Evolutionary conservation across 1,284 basidiomycete species (phyloP).

Genomic region (Volvariella volvacea): DNA sequence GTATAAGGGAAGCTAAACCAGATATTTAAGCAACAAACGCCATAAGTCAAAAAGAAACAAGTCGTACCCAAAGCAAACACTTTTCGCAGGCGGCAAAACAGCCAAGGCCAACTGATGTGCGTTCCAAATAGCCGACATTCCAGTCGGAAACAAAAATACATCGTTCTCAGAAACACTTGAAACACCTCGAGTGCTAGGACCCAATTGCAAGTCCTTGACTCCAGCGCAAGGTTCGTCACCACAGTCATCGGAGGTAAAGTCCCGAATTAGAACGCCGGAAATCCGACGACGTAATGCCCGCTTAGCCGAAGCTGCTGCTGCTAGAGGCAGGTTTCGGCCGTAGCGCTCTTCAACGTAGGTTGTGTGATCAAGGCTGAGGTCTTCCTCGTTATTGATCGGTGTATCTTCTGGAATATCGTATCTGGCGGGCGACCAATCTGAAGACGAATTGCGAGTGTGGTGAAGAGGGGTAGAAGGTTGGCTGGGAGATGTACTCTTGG

Average conservation of each 20-base stretch:
- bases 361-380: constrained; percentile 42
- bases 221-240: constrained; percentile 35
- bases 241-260: constrained; percentile 32
- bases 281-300: constrained; percentile 83
- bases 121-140: constrained; percentile 93
- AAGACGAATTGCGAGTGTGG: too few species aligned
- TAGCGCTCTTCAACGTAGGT: constrained; percentile 90
- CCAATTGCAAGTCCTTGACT: constrained; percentile 39
- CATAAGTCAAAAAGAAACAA: not conserved
- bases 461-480: constrained; percentile 8
- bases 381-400: constrained; percentile 18
- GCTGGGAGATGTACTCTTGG: constrained; percentile 23
- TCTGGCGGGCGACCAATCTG: too few species aligned
- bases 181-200: constrained; percentile 56
- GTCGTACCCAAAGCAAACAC: constrained; percentile 85
- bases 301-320: constrained; percentile 75
- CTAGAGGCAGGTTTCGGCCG: constrained; percentile 83
- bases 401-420: too few species aligned
- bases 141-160: constrained; percentile 82
- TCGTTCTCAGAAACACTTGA: constrained; percentile 72
- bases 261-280: constrained; percentile 77
- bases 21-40: constrained; percentile 3
- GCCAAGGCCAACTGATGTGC: constrained; percentile 73
- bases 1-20: constrained; percentile 85
- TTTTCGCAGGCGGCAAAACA: constrained; percentile 59